These are phyloP conservation scores for Fusarium sp. DNA, from an alignment of 2,329 filamentous ascomycete species.

Conservation along the genomic window DNA sequence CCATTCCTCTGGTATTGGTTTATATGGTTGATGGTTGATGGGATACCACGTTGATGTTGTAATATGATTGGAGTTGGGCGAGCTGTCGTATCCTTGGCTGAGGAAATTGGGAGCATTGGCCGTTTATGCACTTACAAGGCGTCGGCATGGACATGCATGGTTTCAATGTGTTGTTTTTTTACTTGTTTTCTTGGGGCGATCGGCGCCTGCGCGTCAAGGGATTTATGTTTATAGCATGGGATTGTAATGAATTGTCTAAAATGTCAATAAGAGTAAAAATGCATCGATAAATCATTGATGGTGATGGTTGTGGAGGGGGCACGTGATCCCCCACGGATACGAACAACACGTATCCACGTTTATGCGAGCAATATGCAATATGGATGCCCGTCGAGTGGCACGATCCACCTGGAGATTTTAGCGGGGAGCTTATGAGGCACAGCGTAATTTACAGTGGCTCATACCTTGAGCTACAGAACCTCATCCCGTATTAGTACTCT, in stretches of 20 bases:
- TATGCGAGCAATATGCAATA: constrained; percentile 14
- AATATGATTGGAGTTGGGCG: constrained; percentile 45
- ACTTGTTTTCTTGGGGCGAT: constrained; percentile 26
- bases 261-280: constrained; percentile 12
- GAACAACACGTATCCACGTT: constrained; percentile 18
- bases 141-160: constrained; percentile 39
- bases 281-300: background rate
- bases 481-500: constrained; percentile 16
- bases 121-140: constrained; percentile 46
- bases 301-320: constrained; percentile 7
- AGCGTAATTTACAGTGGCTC: constrained; percentile 41
- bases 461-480: constrained; percentile 20
- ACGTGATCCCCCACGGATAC: constrained; percentile 28
- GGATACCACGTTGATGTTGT: constrained; percentile 38
- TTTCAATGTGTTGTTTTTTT: constrained; percentile 21
- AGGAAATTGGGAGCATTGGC: constrained; percentile 39
- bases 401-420: constrained; percentile 23
- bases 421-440: constrained; percentile 42
- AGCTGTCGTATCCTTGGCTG: constrained; percentile 33
- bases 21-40: constrained; percentile 33
- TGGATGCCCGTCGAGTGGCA: background rate
- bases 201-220: constrained; percentile 37
- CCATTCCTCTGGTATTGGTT: constrained; percentile 30
- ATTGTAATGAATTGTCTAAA: constrained; percentile 43
- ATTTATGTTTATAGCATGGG: constrained; percentile 40